Conservation (phyloP, 257 asterid genomes). For the Solanum tacnaense region DNA sequence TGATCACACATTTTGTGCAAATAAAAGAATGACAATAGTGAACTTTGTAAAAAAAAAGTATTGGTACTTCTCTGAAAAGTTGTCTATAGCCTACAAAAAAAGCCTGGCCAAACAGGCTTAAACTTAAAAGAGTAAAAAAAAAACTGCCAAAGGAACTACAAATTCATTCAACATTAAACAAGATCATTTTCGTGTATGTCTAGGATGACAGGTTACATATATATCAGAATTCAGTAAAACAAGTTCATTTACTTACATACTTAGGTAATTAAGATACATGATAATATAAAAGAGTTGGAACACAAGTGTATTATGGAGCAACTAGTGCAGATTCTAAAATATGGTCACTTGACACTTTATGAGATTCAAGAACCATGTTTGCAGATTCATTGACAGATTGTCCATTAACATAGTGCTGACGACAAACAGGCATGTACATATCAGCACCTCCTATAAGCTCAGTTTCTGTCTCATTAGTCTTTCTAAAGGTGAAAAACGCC, state of each 20-base stretch:
- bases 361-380: conserved; percentile 1
- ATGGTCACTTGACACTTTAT: neutral
- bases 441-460: conserved; percentile 88
- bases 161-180: neutral
- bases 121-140: neutral
- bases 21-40: neutral
- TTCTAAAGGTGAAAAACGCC: conserved; percentile 69
- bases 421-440: conserved; percentile 89
- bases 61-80: neutral
- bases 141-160: neutral
- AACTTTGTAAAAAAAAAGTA: neutral
- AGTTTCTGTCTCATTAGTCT: conserved; percentile 35
- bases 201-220: neutral
- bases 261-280: neutral
- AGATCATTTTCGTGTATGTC: neutral
- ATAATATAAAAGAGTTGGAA: neutral
- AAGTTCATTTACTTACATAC: neutral
- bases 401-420: conserved; percentile 45
- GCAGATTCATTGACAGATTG: conserved; percentile 9
- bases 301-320: neutral
- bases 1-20: neutral
- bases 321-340: neutral
- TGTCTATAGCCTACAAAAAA: neutral
- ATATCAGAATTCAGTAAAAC: neutral
- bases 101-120: neutral